Base-by-base conservation (phyloP, 2,329 filamentous ascomycete species). In the Cercospora berteroae region DNA sequence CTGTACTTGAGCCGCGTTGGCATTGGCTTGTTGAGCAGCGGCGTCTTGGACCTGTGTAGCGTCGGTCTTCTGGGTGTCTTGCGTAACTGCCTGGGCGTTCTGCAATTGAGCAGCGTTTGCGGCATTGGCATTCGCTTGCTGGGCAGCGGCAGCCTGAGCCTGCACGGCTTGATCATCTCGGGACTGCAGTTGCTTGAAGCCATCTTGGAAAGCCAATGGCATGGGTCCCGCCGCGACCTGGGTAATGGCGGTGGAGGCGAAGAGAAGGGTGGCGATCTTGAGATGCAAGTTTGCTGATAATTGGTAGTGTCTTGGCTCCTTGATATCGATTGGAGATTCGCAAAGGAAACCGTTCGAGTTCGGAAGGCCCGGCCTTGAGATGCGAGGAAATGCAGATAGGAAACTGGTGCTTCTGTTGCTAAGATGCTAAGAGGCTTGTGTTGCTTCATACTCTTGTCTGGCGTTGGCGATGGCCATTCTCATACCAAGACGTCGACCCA, bases 371-470 rank as follows among this genome's bases (percentile, higher is more conserved):
- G 42, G 42, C 42, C 42, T 48, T 48, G 42, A 48, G 42, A 48
- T 48, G 42, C 42, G 42, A 48, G 9, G 42, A 48, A n/a, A 3
- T 44, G 42, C 42, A 44, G 18, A 23, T 48, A 48, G 42, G 42
- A 48, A 23, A 48, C 18, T 23, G 58, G 18, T 60, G 36, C 31
- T 60, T 60, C 23, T 60, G 33, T 60, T 60, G 58, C 33, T 60
- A 31, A 20, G 31, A 39, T 60, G 57, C 20, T 20, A 39, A 60
- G 36, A 29, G 33, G 58, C n/a, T 60, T 60, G 36, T 39, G 58
- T 42, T 44, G 58, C 58, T 60, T 60, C 36, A 60, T 60, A 36
- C n/a, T 48, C 33, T 60, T 60, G 33, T 60, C n/a, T 60, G 33
- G 18, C 3, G 20, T 20, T 29, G 36, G 36, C 18, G 20, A 20